These are phyloP conservation scores for Lanmaoa rubissima DNA, from an alignment of 768 basidiomycete species.

Conservation along the genomic window DNA sequence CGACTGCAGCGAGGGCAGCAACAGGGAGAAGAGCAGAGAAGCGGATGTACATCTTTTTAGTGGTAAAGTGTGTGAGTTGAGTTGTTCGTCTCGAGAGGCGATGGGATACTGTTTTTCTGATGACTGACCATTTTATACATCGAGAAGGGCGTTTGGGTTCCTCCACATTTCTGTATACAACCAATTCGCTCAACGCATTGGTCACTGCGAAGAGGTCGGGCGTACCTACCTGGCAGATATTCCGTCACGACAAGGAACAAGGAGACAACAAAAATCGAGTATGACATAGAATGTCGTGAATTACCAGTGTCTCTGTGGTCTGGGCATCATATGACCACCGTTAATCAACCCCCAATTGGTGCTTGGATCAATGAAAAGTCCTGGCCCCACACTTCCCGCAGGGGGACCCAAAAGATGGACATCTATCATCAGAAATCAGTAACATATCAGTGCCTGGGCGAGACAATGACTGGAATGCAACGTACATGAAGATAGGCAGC, in stretches of 20 bases:
- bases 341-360: no score
- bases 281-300: neutral
- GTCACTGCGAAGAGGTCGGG: neutral
- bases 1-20: conserved; percentile 5
- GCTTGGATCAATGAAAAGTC: neutral
- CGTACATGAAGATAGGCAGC: neutral
- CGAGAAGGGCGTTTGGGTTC: neutral
- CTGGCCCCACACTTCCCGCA: no score
- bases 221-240: neutral
- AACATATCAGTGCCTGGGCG: neutral
- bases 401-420: no score
- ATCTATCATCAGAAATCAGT: neutral
- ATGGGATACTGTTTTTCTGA: neutral
- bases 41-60: conserved; percentile 7
- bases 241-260: neutral
- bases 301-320: neutral
- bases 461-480: neutral
- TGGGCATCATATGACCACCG: no score
- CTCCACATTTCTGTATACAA: neutral
- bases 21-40: conserved; percentile 7
- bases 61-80: neutral
- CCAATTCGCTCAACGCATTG: neutral
- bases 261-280: neutral
- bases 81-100: neutral
- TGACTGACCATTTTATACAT: conserved; percentile 6